A percentile compares a stretch with the other conserved stretches of the same genome.
Evolutionary conservation across 768 basidiomycete genomes (phyloP).

Genomic region (Leccinum incarnatum): DNA sequence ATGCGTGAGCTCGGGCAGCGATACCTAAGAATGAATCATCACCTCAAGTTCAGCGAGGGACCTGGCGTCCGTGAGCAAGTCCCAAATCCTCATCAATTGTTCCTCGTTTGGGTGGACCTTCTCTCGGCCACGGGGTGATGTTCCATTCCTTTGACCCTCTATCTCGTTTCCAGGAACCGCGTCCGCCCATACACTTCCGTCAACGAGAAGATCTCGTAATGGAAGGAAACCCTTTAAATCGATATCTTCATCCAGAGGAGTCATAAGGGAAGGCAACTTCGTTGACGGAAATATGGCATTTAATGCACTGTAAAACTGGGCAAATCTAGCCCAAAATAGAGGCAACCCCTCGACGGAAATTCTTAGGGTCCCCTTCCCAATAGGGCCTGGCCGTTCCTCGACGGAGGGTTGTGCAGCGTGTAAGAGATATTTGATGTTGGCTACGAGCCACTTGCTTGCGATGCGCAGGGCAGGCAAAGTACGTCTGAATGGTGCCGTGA

Average conservation of each 20-base stretch:
- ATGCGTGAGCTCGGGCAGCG: conserved; percentile 12
- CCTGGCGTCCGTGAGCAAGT: conserved; percentile 72
- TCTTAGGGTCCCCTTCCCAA: conserved; percentile 18
- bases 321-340: conserved; percentile 73
- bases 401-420: conserved; percentile 40
- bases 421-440: conserved; percentile 66
- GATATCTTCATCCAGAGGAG: conserved; percentile 83
- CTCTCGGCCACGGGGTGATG: conserved; percentile 32
- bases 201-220: conserved; percentile 58
- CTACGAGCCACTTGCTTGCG: conserved; percentile 83
- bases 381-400: conserved; percentile 9
- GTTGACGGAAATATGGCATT: conserved; percentile 58
- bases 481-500: conserved; percentile 83
- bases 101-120: conserved; percentile 90
- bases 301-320: conserved; percentile 51
- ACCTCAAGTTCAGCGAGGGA: conserved; percentile 60
- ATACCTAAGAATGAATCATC: conserved; percentile 18
- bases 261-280: conserved; percentile 53
- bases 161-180: conserved; percentile 22
- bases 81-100: conserved; percentile 90
- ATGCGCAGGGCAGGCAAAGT: conserved; percentile 85
- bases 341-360: conserved; percentile 34
- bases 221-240: conserved; percentile 89
- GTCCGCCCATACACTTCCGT: conserved; percentile 3
- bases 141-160: conserved; percentile 25